Base-by-base conservation (phyloP, 495 filamentous ascomycete species). In the Lentithecium fluviatile region DNA sequence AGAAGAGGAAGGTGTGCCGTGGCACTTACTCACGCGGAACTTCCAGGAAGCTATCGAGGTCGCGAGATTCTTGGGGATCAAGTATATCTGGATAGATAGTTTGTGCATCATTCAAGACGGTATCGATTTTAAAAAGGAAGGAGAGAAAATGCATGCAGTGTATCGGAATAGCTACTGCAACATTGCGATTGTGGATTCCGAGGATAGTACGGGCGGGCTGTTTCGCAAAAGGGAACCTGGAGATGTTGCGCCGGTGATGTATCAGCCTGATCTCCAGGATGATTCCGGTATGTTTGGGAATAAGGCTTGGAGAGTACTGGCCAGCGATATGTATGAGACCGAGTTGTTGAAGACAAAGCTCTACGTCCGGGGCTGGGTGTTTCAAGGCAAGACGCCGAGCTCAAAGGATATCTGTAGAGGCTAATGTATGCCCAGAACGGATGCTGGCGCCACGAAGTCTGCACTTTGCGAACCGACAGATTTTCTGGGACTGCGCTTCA, bases 361-460 rank as follows among this genome's bases (percentile, higher is more conserved):
- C 19, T 66, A 66, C 29, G 34, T 8, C 17, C 45, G 63, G 0
- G 63, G 63, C 5, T 66, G 63, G 63, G 63, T 66, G 13, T 66
- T 66, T 20, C 63, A 66, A 38, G 60, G 60, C 52, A 47, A 24
- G 37, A 47, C 10, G 10, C 40, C 34, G 10, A 10, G 13, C 29
- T 10, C 7, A 40, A 25, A 23, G 20, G 21, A 5, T 13, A 58
- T 2, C 12, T 46, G 4, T 46, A 49, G 13, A 17, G 47, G n/a
- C 25, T 32, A 10, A 29, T 15, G 11, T 19, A 6, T 6, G 29
- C 29, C 3, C 7, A 60, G 63, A 66, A 42, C 57, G 63, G 1
- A 66, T 66, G 63, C 53, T 66, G 2, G 25, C 63, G 13, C 63
- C 63, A 13, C 63, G 63, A 15, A 46, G 61, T 11, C 46, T 66